Conservation (phyloP, 1,284 basidiomycete genomes). For the Rhodotorula sp. region DNA sequence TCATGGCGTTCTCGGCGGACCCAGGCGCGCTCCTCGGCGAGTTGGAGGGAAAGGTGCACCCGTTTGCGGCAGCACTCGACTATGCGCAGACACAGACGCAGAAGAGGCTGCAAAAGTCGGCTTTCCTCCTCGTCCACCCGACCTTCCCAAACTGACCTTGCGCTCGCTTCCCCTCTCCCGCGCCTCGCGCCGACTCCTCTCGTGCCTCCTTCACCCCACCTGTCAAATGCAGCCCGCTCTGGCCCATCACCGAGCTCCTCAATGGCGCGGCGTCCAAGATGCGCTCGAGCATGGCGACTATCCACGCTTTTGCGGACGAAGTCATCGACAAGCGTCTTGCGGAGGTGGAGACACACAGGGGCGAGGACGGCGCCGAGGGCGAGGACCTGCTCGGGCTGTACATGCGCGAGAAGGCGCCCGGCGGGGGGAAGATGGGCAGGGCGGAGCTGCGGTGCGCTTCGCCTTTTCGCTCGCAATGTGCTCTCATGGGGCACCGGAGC, state of each 20-base stretch:
- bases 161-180: background rate
- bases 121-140: background rate
- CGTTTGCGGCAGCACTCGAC: slow-evolving; percentile 49
- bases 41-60: slow-evolving; percentile 39
- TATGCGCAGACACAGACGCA: slow-evolving; percentile 45
- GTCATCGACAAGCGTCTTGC: slow-evolving; percentile 43
- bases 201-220: background rate
- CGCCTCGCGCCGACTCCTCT: background rate
- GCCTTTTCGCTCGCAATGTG: background rate
- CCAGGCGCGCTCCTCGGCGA: slow-evolving; percentile 26
- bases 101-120: slow-evolving; percentile 16
- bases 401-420: background rate
- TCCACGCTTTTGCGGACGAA: slow-evolving; percentile 43
- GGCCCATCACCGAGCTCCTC: slow-evolving; percentile 41
- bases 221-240: slow-evolving; percentile 12
- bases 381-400: slow-evolving; percentile 16
- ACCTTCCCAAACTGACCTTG: background rate
- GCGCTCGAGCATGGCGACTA: slow-evolving; percentile 30
- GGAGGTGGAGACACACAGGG: background rate
- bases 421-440: slow-evolving; percentile 2
- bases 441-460: slow-evolving; percentile 5
- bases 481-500: background rate
- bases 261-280: slow-evolving; percentile 38
- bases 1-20: slow-evolving; percentile 18
- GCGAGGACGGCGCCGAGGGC: background rate